Conservation (phyloP, 2,329 filamentous ascomycete species). For the Calonectria pteridis region DNA sequence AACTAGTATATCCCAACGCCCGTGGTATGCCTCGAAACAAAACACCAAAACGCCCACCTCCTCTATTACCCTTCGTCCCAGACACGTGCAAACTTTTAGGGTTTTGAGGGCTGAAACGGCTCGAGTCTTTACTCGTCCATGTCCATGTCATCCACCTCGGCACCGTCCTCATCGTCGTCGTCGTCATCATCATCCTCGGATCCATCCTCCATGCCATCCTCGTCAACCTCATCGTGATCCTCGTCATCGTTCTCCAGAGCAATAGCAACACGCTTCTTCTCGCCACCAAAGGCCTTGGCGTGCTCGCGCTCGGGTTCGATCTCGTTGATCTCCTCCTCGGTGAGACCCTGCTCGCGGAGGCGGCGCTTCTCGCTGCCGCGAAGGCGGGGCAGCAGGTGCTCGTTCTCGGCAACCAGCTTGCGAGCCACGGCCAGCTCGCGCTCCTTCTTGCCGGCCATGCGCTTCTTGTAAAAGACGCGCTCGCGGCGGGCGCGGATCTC, state of each 20-base stretch:
- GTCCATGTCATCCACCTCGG: conserved; percentile 51
- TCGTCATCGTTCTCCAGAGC: conserved; percentile 50
- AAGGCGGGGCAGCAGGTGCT: conserved; percentile 87
- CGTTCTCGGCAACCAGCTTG: conserved; percentile 91
- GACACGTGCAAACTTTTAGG: conserved; percentile 22
- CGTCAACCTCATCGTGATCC: conserved; percentile 50
- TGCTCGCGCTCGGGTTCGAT: conserved; percentile 55
- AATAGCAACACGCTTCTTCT: conserved; percentile 55
- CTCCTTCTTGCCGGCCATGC: conserved; percentile 92
- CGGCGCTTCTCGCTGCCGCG: conserved; percentile 72
- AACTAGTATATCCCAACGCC: conserved; percentile 32
- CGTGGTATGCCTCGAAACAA: conserved; percentile 32
- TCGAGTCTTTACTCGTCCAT: conserved; percentile 21
- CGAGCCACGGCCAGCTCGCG: conserved; percentile 82
- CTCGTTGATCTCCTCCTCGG: conserved; percentile 64
- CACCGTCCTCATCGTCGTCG: conserved; percentile 50
- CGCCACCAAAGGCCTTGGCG: conserved; percentile 57
- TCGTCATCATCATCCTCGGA: conserved; percentile 52
- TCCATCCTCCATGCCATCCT: conserved; percentile 43
- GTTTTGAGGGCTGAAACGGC: not conserved
- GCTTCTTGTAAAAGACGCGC: conserved; percentile 92
- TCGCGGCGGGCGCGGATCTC: conserved; percentile 89
- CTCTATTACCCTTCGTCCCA: conserved; percentile 24
- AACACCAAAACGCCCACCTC: conserved; percentile 28
- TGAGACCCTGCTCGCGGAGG: conserved; percentile 65